Evolutionary conservation across 163 green algal species (phyloP).

Genomic region (Volvox carteri): DNA sequence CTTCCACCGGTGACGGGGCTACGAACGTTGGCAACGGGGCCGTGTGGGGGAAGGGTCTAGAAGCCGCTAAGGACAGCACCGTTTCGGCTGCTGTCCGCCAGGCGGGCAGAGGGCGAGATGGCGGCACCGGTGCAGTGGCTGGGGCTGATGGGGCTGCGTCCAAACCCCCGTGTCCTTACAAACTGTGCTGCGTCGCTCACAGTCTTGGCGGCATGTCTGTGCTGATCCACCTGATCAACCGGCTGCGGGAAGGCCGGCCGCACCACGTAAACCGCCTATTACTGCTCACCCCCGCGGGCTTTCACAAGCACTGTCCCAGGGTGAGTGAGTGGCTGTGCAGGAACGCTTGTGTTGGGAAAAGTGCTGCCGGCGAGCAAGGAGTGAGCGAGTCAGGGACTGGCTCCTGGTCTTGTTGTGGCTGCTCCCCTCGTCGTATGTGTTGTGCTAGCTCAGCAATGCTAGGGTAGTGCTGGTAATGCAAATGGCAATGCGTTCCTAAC

Average conservation of each 20-base stretch:
- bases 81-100: no score
- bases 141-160: background rate
- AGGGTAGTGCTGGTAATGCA: no score
- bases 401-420: no score
- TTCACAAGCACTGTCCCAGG: conserved; percentile 69
- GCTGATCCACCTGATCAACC: conserved; percentile 89
- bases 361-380: no score
- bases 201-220: conserved; percentile 89
- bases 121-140: background rate
- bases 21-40: background rate
- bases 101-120: background rate
- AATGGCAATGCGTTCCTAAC: no score
- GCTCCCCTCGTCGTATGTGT: no score
- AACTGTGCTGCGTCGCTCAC: conserved; percentile 90
- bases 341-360: no score
- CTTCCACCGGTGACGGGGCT: background rate
- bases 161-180: conserved; percentile 76
- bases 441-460: no score
- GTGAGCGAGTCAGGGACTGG: no score
- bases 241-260: conserved; percentile 60
- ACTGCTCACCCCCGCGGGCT: conserved; percentile 91
- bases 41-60: background rate
- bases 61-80: background rate
- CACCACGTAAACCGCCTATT: conserved; percentile 88
- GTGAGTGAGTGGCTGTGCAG: background rate